phyloP scores from a whole-genome alignment of 176 grass and related monocot genomes.

The Ensete glaucum region DNA sequence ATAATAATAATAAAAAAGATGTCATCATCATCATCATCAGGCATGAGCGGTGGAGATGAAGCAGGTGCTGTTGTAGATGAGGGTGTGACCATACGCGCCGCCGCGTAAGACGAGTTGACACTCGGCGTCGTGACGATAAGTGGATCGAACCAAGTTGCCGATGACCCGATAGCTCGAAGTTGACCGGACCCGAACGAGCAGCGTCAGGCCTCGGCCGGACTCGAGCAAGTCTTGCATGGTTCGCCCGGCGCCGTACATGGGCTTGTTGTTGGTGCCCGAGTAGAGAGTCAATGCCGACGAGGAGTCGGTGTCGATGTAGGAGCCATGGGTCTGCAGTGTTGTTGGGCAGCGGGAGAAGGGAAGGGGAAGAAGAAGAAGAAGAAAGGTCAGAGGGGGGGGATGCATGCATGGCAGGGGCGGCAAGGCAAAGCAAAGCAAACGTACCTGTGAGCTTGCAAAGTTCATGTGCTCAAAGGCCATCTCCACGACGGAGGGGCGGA shows the following conservation, averaged over 20 bases:
- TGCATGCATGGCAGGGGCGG: too few relatives aligned
- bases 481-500: constrained; percentile 36
- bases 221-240: constrained; percentile 77
- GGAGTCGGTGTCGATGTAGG: constrained; percentile 24
- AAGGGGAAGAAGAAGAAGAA: too few relatives aligned
- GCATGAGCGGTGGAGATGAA: constrained; percentile 19
- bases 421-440: too few relatives aligned
- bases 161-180: constrained; percentile 46
- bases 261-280: constrained; percentile 58
- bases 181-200: constrained; percentile 40
- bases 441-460: constrained; percentile 54
- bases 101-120: constrained; percentile 50
- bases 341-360: background rate
- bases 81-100: constrained; percentile 3
- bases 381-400: too few relatives aligned
- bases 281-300: constrained; percentile 26
- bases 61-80: constrained; percentile 36
- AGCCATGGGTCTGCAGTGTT: constrained; percentile 30
- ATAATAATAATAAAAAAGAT: too few relatives aligned
- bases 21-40: constrained; percentile 1
- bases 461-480: constrained; percentile 54
- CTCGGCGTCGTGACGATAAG: constrained; percentile 41
- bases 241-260: constrained; percentile 75
- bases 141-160: constrained; percentile 39
- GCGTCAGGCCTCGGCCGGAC: constrained; percentile 38